Evolutionary conservation across 2,329 filamentous ascomycete species (phyloP), one percentile per base, ranked within the genome.

Genomic region (Verticillium nubilum): DNA sequence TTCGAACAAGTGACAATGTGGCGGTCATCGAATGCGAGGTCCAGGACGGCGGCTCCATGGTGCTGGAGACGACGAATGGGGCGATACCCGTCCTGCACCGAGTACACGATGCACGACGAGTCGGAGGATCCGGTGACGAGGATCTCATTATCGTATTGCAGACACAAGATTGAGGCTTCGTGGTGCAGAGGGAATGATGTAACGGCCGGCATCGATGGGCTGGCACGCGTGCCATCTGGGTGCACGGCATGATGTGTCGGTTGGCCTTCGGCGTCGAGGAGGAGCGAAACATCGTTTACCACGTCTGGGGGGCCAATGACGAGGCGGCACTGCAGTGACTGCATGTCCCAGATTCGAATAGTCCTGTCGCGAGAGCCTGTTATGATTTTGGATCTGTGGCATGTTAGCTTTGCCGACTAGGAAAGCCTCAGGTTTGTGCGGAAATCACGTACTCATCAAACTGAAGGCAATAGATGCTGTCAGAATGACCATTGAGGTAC

Each of bases 1-100:
- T 99, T 99, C 72, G 92, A 97, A 79, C 95, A 99, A 5, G 94
- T 97, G 56, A 98, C 89, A 68, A 99, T 97, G 74, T 96, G 89
- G 67, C 89, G 88, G 64, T 92, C 86, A 71, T 99, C 92, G 65
- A 99, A 94, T 64, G 92, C 94, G 10, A 99, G 87, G 71, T 99
- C 95, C 15, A 99, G 83, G 42, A 99, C 93, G 57, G 95, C 94
- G 4, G 92, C 92, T 5, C 85, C 86, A 76, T 99, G 95, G 63
- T 89, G 86, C 33, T 79, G 77, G 15, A 99, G 86, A 31, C 91
- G 89, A 56, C 85, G 87, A 61, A 97, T 86, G 0, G 95, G 93
- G 60, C 85, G 82, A 73, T 94, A 97, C 37, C 90, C 84, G 25
- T 85, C 84, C 64, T 87, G 86, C 67, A 97, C 86, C 67, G 92